Base-by-base conservation (phyloP, 371 early-diverging fungal species). In the Mortierella sp. region DNA sequence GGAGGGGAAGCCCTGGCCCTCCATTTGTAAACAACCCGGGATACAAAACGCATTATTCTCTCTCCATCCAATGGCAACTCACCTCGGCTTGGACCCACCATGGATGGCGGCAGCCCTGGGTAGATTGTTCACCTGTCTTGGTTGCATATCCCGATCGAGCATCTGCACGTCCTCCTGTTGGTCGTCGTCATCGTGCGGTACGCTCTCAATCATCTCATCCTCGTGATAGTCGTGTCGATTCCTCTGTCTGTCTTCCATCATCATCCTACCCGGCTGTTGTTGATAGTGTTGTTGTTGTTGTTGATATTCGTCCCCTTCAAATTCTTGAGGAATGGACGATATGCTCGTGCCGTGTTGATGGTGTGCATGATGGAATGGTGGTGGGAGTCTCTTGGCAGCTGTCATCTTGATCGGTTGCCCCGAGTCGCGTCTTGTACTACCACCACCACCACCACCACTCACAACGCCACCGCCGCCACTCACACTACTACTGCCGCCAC, bases 371-470 rank as follows among this genome's bases (percentile, higher is more conserved):
- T n/a, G n/a, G n/a, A n/a, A n/a, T n/a, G n/a, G n/a, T 25, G 64
- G 69, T 25, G 76, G 76, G 4, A 76, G 41, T 34, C 69, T 55
- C 53, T 76, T 76, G 40, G 76, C 76, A 13, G 76, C 64, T 2
- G 60, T 60, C 58, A 76, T 51, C 19, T 76, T 68, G 53, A 76
- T 60, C 9, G 71, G 71, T 21, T 57, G 45, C 39, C 69, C 69
- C 14, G 76, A 76, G 53, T 76, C 69, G 8, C 76, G 60, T 21
- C 76, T 64, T 22, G 24, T 34, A 28, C 61, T 57, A 41, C 68
- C 53, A 12, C 61, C 16, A 8, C 45, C n/a, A n/a, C 60, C 34
- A 16, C 37, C n/a, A n/a, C n/a, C n/a, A n/a, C n/a, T n/a, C n/a
- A n/a, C n/a, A n/a, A n/a, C n/a, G n/a, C n/a, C n/a, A n/a, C n/a